These are phyloP conservation scores for Xylariales sp. DNA, from an alignment of 2,329 filamentous ascomycete genomes.

Conservation along the genomic window DNA sequence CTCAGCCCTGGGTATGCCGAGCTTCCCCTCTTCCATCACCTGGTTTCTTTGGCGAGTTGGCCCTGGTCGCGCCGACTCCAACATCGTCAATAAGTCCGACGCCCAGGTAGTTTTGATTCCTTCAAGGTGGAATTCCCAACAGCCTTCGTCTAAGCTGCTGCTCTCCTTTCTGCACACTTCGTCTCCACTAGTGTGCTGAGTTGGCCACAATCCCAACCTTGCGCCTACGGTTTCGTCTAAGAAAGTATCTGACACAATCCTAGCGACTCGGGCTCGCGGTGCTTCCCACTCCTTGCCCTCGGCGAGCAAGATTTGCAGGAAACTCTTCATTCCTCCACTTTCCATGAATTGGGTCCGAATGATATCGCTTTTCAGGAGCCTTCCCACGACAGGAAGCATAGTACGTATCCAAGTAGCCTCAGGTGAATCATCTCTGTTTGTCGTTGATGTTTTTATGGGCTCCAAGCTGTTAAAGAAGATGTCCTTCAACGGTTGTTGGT, in stretches of 20 bases:
- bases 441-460: conserved; percentile 13
- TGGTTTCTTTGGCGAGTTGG: too few species aligned
- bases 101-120: conserved; percentile 43
- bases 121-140: conserved; percentile 53
- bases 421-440: conserved; percentile 10
- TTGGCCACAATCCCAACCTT: conserved; percentile 51
- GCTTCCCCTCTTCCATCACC: too few species aligned
- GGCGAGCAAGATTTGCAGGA: conserved; percentile 48
- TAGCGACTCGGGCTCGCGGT: conserved; percentile 49
- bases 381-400: conserved; percentile 46
- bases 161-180: conserved; percentile 30
- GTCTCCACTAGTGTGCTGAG: conserved; percentile 26
- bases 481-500: conserved; percentile 25
- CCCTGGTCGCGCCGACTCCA: conserved; percentile 31
- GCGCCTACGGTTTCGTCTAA: conserved; percentile 63
- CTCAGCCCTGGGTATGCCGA: too few species aligned
- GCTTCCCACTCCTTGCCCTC: conserved; percentile 43
- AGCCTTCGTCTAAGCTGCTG: conserved; percentile 40
- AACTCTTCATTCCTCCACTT: conserved; percentile 46
- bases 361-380: conserved; percentile 48
- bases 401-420: conserved; percentile 22
- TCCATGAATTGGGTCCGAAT: conserved; percentile 54
- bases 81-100: conserved; percentile 20
- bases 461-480: conserved; percentile 39
- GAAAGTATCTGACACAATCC: conserved; percentile 60